phyloP scores from a whole-genome alignment of 2,329 filamentous ascomycete genomes.

The Raffaelea albimanens region DNA sequence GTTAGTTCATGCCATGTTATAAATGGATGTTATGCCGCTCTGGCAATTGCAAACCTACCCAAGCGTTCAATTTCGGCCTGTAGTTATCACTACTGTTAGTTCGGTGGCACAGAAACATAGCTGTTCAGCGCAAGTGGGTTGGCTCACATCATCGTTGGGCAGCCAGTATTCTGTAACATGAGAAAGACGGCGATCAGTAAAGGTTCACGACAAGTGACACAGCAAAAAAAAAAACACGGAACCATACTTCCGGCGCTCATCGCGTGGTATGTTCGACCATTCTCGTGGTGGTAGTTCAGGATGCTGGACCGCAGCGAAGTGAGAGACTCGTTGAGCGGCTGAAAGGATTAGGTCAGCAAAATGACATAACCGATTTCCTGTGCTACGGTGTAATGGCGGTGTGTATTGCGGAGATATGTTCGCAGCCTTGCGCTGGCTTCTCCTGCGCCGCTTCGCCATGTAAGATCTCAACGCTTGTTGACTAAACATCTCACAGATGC shows the following conservation, averaged over 20 bases:
- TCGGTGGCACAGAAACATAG: neutral
- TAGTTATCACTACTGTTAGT: neutral
- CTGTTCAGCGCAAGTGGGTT: neutral
- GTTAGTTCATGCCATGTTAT: too few species aligned
- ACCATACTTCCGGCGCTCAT: slow-evolving; percentile 17
- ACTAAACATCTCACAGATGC: too few species aligned
- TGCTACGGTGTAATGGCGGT: too few species aligned
- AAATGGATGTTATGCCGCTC: neutral
- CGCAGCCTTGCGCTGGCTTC: too few species aligned
- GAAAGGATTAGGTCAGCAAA: too few species aligned
- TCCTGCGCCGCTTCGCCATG: too few species aligned
- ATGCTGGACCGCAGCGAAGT: slow-evolving; percentile 15
- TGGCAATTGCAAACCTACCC: neutral
- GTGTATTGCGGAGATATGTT: too few species aligned
- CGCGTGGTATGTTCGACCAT: slow-evolving; percentile 16
- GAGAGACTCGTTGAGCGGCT: slow-evolving; percentile 6
- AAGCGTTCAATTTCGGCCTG: slow-evolving; percentile 8
- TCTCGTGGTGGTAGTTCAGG: slow-evolving; percentile 15
- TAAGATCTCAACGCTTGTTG: too few species aligned
- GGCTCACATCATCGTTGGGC: slow-evolving; percentile 10
- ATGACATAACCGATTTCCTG: too few species aligned
- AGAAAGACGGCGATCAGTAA: neutral
- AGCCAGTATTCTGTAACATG: slow-evolving; percentile 5
- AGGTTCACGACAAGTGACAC: too few species aligned
- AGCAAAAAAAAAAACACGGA: neutral